A percentile compares a stretch with the other conserved stretches of the same genome.
These are phyloP conservation scores for Camellia japonica DNA, from an alignment of 148 eudicot genomes.

Conservation along the genomic window DNA sequence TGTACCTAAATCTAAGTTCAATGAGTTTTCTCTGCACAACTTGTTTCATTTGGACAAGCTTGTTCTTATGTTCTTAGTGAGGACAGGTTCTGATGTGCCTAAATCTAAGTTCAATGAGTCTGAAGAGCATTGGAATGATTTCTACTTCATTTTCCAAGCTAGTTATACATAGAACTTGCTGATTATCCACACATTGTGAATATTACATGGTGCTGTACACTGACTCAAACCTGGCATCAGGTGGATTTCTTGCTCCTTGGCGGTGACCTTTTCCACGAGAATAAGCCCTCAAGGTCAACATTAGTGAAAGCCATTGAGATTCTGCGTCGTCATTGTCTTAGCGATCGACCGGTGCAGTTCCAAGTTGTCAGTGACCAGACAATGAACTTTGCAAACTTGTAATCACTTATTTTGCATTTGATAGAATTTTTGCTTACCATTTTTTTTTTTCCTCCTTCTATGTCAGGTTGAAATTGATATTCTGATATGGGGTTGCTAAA, in stretches of 20 bases:
- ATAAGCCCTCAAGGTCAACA: constrained; percentile 93
- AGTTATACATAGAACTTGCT: not conserved
- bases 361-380: constrained; percentile 99
- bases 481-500: not conserved
- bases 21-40: not conserved
- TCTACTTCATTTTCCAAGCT: not conserved
- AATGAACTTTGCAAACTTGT: constrained; percentile 87
- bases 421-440: not conserved
- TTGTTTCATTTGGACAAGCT: not conserved
- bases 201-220: not conserved
- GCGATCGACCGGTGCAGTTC: constrained; percentile 90
- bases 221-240: constrained; percentile 34
- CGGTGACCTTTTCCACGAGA: constrained; percentile 98
- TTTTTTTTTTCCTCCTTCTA: not conserved
- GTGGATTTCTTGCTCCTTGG: constrained; percentile 97
- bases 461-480: not conserved
- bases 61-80: not conserved
- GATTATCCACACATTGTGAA: not conserved
- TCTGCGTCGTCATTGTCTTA: constrained; percentile 90
- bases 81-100: not conserved
- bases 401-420: constrained; percentile 17
- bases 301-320: constrained; percentile 89
- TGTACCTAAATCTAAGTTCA: not conserved
- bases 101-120: not conserved
- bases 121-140: not conserved